These are phyloP conservation scores for Bolboschoenus planiculmis DNA, from an alignment of 176 grass and related monocot species.

Conservation along the genomic window DNA sequence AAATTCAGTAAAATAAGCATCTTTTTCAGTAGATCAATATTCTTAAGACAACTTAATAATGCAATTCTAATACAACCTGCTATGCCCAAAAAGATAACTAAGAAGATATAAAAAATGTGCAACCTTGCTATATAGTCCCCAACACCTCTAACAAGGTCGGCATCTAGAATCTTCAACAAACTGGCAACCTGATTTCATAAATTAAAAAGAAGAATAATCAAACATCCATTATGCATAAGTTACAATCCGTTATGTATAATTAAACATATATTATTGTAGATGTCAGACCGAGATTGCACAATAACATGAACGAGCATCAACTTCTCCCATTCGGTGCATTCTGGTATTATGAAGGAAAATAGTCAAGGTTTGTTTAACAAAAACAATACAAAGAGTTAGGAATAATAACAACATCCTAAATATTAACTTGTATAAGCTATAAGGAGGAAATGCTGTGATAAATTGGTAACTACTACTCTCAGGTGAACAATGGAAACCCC, in stretches of 20 bases:
- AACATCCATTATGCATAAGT: neutral
- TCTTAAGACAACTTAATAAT: neutral
- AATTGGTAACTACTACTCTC: neutral
- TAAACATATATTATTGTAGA: neutral
- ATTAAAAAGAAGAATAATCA: constrained; percentile 26
- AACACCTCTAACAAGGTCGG: constrained; percentile 54
- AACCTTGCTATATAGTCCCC: constrained; percentile 79
- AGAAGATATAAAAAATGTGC: constrained; percentile 9
- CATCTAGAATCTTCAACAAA: constrained; percentile 83
- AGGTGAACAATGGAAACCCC: neutral
- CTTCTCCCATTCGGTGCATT: constrained; percentile 91
- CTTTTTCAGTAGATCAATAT: neutral
- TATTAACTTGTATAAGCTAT: neutral
- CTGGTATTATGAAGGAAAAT: constrained; percentile 35
- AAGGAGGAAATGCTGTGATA: neutral
- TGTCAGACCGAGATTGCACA: constrained; percentile 74
- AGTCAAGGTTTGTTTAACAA: neutral
- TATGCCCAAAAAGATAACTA: neutral
- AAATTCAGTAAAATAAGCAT: neutral
- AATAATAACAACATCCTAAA: neutral
- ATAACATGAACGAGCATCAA: constrained; percentile 89
- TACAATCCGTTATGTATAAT: neutral
- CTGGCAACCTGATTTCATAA: constrained; percentile 64
- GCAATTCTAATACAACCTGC: neutral
- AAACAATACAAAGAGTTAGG: neutral